Evolutionary conservation across 805 yeast genomes (phyloP).

Genomic region (Saccharomycopsis selenospora): DNA sequence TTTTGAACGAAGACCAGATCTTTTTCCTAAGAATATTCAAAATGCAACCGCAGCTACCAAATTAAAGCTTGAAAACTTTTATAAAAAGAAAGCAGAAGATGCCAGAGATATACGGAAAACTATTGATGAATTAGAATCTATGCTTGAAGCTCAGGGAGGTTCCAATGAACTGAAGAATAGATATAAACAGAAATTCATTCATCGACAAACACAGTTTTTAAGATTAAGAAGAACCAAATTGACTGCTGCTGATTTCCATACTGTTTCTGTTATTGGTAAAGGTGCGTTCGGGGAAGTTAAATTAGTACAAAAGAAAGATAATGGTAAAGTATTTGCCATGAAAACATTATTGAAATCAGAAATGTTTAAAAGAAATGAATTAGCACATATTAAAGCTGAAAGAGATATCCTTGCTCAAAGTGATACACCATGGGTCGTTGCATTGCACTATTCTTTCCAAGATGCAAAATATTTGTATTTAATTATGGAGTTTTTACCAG

Average conservation of each 20-base stretch:
- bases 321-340: constrained; percentile 94
- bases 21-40: constrained; percentile 63
- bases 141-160: constrained; percentile 56
- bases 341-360: constrained; percentile 84
- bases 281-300: constrained; percentile 98
- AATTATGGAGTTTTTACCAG: constrained; percentile 94
- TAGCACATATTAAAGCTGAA: constrained; percentile 94
- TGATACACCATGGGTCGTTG: constrained; percentile 85
- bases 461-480: constrained; percentile 67
- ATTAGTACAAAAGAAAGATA: constrained; percentile 85
- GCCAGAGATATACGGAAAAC: constrained; percentile 96
- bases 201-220: constrained; percentile 79
- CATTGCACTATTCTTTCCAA: constrained; percentile 71
- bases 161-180: constrained; percentile 82
- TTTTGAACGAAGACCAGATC: constrained; percentile 79
- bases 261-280: constrained; percentile 88
- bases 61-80: constrained; percentile 73
- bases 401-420: constrained; percentile 91
- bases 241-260: constrained; percentile 74
- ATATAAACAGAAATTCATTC: constrained; percentile 75
- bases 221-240: constrained; percentile 79
- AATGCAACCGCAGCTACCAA: constrained; percentile 82
- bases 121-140: constrained; percentile 75
- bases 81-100: constrained; percentile 77
- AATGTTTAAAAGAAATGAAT: constrained; percentile 89